These are phyloP conservation scores for Pulveroboletus sp. DNA, from an alignment of 768 basidiomycete genomes.

Conservation along the genomic window DNA sequence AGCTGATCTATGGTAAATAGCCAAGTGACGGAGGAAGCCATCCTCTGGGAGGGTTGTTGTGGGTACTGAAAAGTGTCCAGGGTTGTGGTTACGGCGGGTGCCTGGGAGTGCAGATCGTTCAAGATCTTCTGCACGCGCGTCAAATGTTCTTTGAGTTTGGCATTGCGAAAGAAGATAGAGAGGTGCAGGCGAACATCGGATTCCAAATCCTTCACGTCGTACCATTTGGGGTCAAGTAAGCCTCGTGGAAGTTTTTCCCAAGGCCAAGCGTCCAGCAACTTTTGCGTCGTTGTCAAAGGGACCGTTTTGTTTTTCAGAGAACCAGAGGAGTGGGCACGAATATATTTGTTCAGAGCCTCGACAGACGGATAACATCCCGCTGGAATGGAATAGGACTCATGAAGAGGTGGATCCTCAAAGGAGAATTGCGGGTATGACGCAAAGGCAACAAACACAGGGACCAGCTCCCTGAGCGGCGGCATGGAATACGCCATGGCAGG, in stretches of 20 bases:
- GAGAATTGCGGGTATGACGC: conserved; percentile 11
- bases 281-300: background rate
- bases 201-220: background rate
- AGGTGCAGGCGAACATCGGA: background rate
- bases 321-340: background rate
- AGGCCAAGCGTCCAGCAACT: conserved; percentile 14
- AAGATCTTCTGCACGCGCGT: background rate
- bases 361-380: background rate
- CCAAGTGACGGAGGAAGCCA: no score
- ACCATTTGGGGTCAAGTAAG: background rate
- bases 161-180: conserved; percentile 11
- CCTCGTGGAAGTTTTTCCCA: conserved; percentile 1
- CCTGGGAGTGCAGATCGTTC: background rate
- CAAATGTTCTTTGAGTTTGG: background rate
- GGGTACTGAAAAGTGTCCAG: background rate
- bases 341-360: background rate
- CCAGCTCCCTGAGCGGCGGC: conserved; percentile 3
- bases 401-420: conserved; percentile 7
- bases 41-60: background rate
- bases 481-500: conserved; percentile 27
- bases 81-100: no score
- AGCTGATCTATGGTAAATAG: no score
- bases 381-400: conserved; percentile 5
- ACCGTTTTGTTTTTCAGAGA: conserved; percentile 1
- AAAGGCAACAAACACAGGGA: conserved; percentile 31